Conservation (phyloP, 2,329 filamentous ascomycete species). For the Sarocladium strictum region DNA sequence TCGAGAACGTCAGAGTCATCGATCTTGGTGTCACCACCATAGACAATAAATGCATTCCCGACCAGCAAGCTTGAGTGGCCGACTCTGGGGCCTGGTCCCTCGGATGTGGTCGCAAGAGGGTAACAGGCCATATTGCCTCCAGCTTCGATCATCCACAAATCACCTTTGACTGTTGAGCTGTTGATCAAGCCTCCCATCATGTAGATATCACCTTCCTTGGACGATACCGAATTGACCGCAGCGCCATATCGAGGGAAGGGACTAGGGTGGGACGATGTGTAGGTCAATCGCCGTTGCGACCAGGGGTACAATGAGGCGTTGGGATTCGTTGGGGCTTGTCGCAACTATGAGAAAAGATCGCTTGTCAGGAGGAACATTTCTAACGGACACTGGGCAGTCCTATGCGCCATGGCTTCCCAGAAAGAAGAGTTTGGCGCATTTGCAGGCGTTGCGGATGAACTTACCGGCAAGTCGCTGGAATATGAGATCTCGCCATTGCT, state of each 20-base stretch:
- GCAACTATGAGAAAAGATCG: slow-evolving; percentile 16
- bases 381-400: no score
- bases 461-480: slow-evolving; percentile 17
- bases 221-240: slow-evolving; percentile 85
- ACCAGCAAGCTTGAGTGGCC: slow-evolving; percentile 91
- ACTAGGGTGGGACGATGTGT: slow-evolving; percentile 73
- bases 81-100: slow-evolving; percentile 90
- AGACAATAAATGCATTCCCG: slow-evolving; percentile 98
- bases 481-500: slow-evolving; percentile 43
- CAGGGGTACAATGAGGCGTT: slow-evolving; percentile 89
- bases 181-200: slow-evolving; percentile 96
- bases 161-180: slow-evolving; percentile 90
- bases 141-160: slow-evolving; percentile 96
- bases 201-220: slow-evolving; percentile 95
- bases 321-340: slow-evolving; percentile 28
- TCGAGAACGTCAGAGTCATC: slow-evolving; percentile 88
- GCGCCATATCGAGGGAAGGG: slow-evolving; percentile 97
- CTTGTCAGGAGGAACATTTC: slow-evolving; percentile 7
- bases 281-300: slow-evolving; percentile 85
- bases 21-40: slow-evolving; percentile 96
- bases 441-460: neutral
- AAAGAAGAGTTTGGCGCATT: neutral
- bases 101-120: slow-evolving; percentile 82
- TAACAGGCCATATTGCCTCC: slow-evolving; percentile 85
- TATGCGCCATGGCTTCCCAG: neutral